A percentile compares a stretch with the other conserved stretches of the same genome.
Evolutionary conservation across 805 yeast genomes (phyloP).

Genomic region (Scheffersomyces ergatensis): DNA sequence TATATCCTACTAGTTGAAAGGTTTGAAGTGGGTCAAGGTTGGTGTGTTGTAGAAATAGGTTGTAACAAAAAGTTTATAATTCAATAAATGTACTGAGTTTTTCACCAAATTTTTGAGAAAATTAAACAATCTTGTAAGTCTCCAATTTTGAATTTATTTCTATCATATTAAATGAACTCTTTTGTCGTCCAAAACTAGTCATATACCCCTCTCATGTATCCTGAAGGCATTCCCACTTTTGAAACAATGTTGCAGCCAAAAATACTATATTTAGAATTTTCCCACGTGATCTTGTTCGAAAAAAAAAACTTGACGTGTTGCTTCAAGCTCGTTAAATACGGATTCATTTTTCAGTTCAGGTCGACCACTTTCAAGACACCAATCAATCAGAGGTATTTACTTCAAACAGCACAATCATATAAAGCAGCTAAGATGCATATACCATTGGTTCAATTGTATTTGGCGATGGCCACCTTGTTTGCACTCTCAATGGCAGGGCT

Average conservation of each 20-base stretch:
- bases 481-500: constrained; percentile 19
- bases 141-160: no score
- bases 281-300: neutral
- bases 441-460: constrained; percentile 1
- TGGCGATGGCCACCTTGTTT: constrained; percentile 10
- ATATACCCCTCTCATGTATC: no score
- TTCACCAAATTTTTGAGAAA: neutral
- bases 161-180: no score
- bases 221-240: no score
- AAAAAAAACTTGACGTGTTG: neutral
- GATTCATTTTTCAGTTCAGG: neutral
- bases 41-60: constrained; percentile 37
- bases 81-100: neutral
- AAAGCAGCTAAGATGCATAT: neutral
- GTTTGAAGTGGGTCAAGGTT: constrained; percentile 46
- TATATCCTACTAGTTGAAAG: constrained; percentile 47
- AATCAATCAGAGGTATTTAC: neutral
- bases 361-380: neutral
- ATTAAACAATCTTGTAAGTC: neutral
- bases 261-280: no score
- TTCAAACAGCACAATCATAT: no score
- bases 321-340: no score
- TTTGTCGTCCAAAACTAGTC: no score
- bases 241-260: no score
- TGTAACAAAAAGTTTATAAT: constrained; percentile 11